These are phyloP conservation scores for Colletotrichum sp. DNA, from an alignment of 2,329 filamentous ascomycete genomes.

Conservation along the genomic window DNA sequence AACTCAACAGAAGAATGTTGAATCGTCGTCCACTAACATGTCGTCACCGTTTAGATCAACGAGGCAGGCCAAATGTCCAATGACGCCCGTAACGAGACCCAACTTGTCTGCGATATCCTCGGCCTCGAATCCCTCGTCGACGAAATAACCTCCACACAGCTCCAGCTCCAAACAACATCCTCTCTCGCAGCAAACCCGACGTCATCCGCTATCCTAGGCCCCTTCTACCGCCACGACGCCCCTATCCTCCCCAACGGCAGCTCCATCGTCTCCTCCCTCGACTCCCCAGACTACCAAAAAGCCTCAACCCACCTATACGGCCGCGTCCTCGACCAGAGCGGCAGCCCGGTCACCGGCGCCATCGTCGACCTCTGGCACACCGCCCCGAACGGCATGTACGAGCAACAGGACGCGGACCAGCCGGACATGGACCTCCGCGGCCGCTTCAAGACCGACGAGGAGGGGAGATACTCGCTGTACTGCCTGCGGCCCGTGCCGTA, in stretches of 20 bases:
- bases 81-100: constrained; percentile 69
- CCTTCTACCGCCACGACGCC: constrained; percentile 71
- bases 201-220: constrained; percentile 70
- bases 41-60: constrained; percentile 54
- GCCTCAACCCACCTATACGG: constrained; percentile 63
- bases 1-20: neutral
- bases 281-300: constrained; percentile 39
- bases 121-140: constrained; percentile 70
- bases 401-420: constrained; percentile 76
- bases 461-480: constrained; percentile 69
- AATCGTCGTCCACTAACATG: neutral
- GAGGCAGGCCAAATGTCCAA: constrained; percentile 68
- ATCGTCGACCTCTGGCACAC: constrained; percentile 70
- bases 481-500: constrained; percentile 65
- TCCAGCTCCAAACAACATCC: constrained; percentile 47
- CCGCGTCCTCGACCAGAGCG: constrained; percentile 57
- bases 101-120: constrained; percentile 70
- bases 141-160: constrained; percentile 64
- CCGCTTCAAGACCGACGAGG: constrained; percentile 69
- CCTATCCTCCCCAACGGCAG: constrained; percentile 62
- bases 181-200: constrained; percentile 49
- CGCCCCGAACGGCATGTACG: constrained; percentile 66
- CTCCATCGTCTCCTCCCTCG: constrained; percentile 52
- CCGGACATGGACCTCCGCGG: constrained; percentile 77
- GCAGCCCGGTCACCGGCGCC: constrained; percentile 59